Evolutionary conservation across 805 yeast genomes (phyloP).

Genomic region (Nakazawaea ishiwadae): DNA sequence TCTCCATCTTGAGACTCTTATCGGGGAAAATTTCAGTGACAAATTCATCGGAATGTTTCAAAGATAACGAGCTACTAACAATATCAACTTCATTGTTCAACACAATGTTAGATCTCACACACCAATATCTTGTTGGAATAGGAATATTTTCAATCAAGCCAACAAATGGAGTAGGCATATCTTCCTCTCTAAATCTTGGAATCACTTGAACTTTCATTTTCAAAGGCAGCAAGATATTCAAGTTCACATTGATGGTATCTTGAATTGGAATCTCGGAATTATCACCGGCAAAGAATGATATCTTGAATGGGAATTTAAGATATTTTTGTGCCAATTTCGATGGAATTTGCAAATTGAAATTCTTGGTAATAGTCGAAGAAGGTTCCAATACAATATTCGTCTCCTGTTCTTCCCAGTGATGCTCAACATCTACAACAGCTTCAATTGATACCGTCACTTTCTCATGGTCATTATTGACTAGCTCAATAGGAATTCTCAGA

Average conservation of each 20-base stretch:
- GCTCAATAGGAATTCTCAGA: conserved; percentile 19
- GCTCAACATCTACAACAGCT: conserved; percentile 12
- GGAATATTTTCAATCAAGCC: conserved; percentile 17
- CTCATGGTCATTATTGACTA: conserved; percentile 28
- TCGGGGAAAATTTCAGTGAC: conserved; percentile 24
- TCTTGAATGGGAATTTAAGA: conserved; percentile 1
- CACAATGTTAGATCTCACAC: conserved; percentile 26
- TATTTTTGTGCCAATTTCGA: background rate
- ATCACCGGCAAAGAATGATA: conserved; percentile 22
- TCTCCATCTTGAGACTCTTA: background rate
- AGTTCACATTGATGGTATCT: conserved; percentile 15
- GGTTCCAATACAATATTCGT: background rate
- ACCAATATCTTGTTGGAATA: conserved; percentile 32
- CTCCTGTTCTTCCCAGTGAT: conserved; percentile 13
- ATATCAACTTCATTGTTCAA: conserved; percentile 27
- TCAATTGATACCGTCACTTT: conserved; percentile 24
- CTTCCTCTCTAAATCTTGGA: conserved; percentile 25
- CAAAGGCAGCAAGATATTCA: conserved; percentile 21
- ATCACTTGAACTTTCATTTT: conserved; percentile 24
- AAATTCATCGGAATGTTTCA: conserved; percentile 30
- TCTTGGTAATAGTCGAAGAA: background rate
- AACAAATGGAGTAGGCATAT: conserved; percentile 25
- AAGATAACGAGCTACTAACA: conserved; percentile 24
- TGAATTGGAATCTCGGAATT: conserved; percentile 26
- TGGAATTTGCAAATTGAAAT: conserved; percentile 2